phyloP scores from a whole-genome alignment of 805 yeast genomes.

The Priceomyces medius region DNA sequence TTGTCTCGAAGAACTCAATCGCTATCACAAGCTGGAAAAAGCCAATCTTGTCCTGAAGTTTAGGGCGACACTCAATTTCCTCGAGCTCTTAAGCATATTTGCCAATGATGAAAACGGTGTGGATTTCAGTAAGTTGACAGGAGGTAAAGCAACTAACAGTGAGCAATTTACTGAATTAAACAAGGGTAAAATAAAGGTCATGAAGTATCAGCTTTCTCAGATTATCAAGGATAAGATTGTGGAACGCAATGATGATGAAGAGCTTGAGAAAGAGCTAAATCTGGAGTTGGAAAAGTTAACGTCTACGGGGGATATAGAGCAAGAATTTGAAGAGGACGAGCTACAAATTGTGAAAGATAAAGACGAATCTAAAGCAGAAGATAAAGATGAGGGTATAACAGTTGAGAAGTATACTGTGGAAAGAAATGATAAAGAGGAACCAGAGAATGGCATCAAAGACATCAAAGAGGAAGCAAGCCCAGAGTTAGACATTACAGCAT shows the following conservation, averaged over 20 bases:
- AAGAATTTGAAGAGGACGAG: conserved; percentile 1
- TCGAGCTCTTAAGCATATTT: conserved; percentile 28
- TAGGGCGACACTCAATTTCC: conserved; percentile 36
- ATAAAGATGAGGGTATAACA: conserved; percentile 1
- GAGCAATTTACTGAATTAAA: conserved; percentile 25
- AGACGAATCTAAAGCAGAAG: conserved; percentile 3
- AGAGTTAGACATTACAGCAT: conserved; percentile 3
- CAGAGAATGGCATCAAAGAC: not conserved
- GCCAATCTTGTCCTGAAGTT: conserved; percentile 29
- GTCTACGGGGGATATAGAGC: not conserved
- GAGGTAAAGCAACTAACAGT: conserved; percentile 27
- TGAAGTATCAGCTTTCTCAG: conserved; percentile 39
- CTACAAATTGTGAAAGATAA: not conserved
- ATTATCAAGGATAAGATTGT: conserved; percentile 38
- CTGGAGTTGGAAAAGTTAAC: conserved; percentile 18
- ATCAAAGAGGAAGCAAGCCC: conserved; percentile 3
- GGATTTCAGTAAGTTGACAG: conserved; percentile 34
- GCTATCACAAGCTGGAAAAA: conserved; percentile 26
- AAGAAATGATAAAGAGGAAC: not conserved
- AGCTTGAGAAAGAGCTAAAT: conserved; percentile 26
- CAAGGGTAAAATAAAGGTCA: conserved; percentile 32
- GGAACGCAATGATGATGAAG: conserved; percentile 24
- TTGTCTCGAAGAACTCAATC: conserved; percentile 25
- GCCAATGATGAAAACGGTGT: conserved; percentile 21
- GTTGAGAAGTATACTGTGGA: not conserved